A percentile compares a stretch with the other conserved stretches of the same genome.
Evolutionary conservation across 208 protist genomes (phyloP).

Genomic region (Leishmania gerbilli): DNA sequence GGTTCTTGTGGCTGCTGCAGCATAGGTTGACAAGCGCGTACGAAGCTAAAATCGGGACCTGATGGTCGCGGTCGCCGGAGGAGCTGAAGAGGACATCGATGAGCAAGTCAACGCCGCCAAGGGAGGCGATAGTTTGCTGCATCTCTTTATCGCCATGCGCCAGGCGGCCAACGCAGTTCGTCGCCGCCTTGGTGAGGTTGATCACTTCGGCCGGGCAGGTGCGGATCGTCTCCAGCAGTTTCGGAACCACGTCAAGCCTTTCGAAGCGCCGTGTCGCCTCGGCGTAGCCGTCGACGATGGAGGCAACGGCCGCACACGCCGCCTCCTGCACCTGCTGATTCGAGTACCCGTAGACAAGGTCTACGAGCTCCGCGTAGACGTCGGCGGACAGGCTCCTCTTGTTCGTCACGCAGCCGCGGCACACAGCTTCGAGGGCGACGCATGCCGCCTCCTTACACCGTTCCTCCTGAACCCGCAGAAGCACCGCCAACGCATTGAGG

Average conservation of each 20-base stretch:
- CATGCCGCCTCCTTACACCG: constrained; percentile 91
- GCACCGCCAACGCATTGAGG: constrained; percentile 66
- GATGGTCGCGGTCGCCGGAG: constrained; percentile 83
- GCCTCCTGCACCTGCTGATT: constrained; percentile 93
- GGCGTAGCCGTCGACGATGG: constrained; percentile 78
- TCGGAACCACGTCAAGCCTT: constrained; percentile 76
- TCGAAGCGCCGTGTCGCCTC: constrained; percentile 65
- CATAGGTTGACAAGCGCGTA: constrained; percentile 92
- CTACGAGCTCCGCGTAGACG: constrained; percentile 74
- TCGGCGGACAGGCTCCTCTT: constrained; percentile 54
- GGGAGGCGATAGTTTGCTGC: constrained; percentile 74
- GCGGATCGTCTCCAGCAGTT: constrained; percentile 87
- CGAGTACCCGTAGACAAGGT: constrained; percentile 87
- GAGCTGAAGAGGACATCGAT: constrained; percentile 89
- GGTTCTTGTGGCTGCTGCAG: constrained; percentile 83
- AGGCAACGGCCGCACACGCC: constrained; percentile 82
- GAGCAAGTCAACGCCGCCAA: constrained; percentile 84
- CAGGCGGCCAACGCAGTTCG: constrained; percentile 86
- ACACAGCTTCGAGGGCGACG: constrained; percentile 85
- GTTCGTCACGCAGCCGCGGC: constrained; percentile 74
- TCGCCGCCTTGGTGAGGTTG: constrained; percentile 86
- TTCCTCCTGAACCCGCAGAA: constrained; percentile 87
- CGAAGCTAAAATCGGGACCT: constrained; percentile 88
- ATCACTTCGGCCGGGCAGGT: constrained; percentile 87
- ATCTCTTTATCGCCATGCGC: constrained; percentile 82